phyloP scores from a whole-genome alignment of 805 yeast genomes.

The Lipomyces orientalis region DNA sequence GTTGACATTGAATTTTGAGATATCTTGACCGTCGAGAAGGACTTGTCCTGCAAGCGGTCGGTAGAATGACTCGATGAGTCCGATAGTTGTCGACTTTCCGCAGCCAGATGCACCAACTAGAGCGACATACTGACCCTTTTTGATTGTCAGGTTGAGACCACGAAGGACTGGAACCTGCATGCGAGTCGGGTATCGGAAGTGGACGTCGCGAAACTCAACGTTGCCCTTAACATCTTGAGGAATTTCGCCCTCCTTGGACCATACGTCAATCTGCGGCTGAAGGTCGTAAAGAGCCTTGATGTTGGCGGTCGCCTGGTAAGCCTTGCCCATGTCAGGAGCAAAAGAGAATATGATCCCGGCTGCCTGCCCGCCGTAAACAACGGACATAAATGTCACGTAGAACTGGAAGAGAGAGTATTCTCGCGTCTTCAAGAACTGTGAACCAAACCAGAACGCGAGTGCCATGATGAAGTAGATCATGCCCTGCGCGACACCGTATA shows the following conservation, averaged over 20 bases:
- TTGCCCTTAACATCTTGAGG: slow-evolving; percentile 51
- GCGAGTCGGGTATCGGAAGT: slow-evolving; percentile 45
- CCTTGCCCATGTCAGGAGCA: slow-evolving; percentile 55
- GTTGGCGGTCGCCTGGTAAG: slow-evolving; percentile 48
- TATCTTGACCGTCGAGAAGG: slow-evolving; percentile 58
- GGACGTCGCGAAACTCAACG: slow-evolving; percentile 54
- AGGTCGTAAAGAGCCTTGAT: slow-evolving; percentile 45
- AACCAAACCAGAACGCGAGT: slow-evolving; percentile 54
- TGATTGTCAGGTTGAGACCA: slow-evolving; percentile 48
- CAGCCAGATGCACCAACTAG: slow-evolving; percentile 84
- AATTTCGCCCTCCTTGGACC: slow-evolving; percentile 43
- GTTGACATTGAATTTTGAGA: slow-evolving; percentile 56
- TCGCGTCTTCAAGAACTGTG: slow-evolving; percentile 45
- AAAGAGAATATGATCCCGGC: slow-evolving; percentile 53
- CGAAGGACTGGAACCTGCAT: slow-evolving; percentile 42
- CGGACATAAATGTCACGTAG: slow-evolving; percentile 50
- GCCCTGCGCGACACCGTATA: slow-evolving; percentile 49
- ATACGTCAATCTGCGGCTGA: slow-evolving; percentile 47
- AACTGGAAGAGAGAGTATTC: slow-evolving; percentile 46
- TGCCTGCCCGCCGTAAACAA: slow-evolving; percentile 52
- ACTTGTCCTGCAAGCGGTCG: slow-evolving; percentile 57
- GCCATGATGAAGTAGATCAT: slow-evolving; percentile 51
- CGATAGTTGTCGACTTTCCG: slow-evolving; percentile 54
- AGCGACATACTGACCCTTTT: slow-evolving; percentile 85
- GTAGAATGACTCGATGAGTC: slow-evolving; percentile 60